These are phyloP conservation scores for Theileria orientalis DNA, from an alignment of 169 alveolate genomes.

Conservation along the genomic window DNA sequence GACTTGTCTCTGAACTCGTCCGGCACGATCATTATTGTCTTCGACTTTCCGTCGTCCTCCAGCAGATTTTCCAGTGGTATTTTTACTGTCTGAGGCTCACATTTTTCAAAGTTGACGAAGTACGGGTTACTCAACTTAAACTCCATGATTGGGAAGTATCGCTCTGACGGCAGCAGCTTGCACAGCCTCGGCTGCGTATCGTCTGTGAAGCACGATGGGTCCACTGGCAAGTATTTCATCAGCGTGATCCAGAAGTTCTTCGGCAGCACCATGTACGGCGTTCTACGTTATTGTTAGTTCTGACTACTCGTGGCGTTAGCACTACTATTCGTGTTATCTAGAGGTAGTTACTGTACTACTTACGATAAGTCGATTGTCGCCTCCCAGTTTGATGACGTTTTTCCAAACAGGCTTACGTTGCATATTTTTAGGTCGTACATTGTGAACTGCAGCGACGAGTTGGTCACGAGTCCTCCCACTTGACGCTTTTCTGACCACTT, in stretches of 20 bases:
- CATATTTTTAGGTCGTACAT: conserved; percentile 70
- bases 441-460: conserved; percentile 69
- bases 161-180: conserved; percentile 10
- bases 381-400: conserved; percentile 71
- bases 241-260: conserved; percentile 75
- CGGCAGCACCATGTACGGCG: conserved; percentile 71
- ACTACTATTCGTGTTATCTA: no score
- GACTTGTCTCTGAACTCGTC: conserved; percentile 52
- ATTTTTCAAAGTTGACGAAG: background rate
- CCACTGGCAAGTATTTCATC: conserved; percentile 74
- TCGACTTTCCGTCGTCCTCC: conserved; percentile 52
- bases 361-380: conserved; percentile 63
- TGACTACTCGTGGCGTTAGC: background rate
- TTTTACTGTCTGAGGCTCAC: background rate
- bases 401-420: conserved; percentile 67
- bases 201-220: conserved; percentile 61
- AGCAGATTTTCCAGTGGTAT: conserved; percentile 64
- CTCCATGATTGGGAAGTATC: conserved; percentile 56
- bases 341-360: no score
- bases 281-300: conserved; percentile 12
- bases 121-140: conserved; percentile 39
- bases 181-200: conserved; percentile 44
- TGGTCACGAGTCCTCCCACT: conserved; percentile 73
- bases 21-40: conserved; percentile 66
- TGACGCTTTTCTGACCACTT: conserved; percentile 75